A percentile compares a stretch with the other conserved stretches of the same genome.
Conservation (phyloP, 2,329 filamentous ascomycete genomes). For the Hyphodiscus sp. region DNA sequence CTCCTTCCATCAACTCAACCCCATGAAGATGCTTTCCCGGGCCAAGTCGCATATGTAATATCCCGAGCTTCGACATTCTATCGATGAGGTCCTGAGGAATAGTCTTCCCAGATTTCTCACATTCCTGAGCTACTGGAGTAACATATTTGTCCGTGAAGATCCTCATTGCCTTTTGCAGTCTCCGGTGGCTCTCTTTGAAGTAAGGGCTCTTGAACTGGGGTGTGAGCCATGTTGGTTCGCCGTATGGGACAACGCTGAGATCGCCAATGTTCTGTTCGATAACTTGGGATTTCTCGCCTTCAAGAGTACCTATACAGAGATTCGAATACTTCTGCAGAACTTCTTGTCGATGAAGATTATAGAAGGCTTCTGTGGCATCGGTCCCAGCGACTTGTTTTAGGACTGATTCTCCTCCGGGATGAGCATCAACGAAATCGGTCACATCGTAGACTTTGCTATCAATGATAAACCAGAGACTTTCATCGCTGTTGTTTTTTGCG, state of each 20-base stretch:
- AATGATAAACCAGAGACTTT: slow-evolving; percentile 70
- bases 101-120: slow-evolving; percentile 66
- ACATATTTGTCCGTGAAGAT: slow-evolving; percentile 67
- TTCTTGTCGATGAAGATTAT: slow-evolving; percentile 88
- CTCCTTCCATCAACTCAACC: slow-evolving; percentile 60
- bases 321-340: slow-evolving; percentile 74
- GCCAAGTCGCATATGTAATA: slow-evolving; percentile 77
- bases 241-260: slow-evolving; percentile 73
- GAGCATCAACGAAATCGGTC: slow-evolving; percentile 76
- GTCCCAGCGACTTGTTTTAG: slow-evolving; percentile 73
- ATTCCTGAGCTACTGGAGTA: slow-evolving; percentile 67
- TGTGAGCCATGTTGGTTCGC: slow-evolving; percentile 76
- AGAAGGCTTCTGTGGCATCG: slow-evolving; percentile 78
- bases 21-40: slow-evolving; percentile 78
- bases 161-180: slow-evolving; percentile 62
- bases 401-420: slow-evolving; percentile 72
- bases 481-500: slow-evolving; percentile 67
- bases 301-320: slow-evolving; percentile 68
- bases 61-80: slow-evolving; percentile 64
- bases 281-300: slow-evolving; percentile 69
- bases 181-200: slow-evolving; percentile 68
- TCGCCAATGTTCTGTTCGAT: slow-evolving; percentile 64
- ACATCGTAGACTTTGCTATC: slow-evolving; percentile 85
- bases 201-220: slow-evolving; percentile 74
- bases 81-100: slow-evolving; percentile 69